Evolutionary conservation across 768 basidiomycete genomes (phyloP).

Genomic region (Butyriboletus loyo): DNA sequence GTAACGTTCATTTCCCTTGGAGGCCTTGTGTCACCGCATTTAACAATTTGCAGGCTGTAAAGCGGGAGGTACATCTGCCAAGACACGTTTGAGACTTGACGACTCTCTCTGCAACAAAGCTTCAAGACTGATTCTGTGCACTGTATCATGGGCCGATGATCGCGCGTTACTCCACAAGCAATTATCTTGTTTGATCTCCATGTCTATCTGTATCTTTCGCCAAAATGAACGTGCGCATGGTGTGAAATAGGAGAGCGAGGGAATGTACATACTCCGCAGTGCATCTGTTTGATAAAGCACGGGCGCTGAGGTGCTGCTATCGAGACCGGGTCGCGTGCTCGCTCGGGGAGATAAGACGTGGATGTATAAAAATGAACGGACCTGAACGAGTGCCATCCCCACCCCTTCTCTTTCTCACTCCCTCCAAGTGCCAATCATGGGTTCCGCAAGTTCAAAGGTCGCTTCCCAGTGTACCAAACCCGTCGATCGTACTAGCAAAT

Average conservation of each 20-base stretch:
- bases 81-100: background rate
- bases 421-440: conserved; percentile 20
- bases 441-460: conserved; percentile 24
- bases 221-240: background rate
- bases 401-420: conserved; percentile 1
- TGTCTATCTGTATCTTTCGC: background rate
- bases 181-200: conserved; percentile 2
- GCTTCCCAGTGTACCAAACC: conserved; percentile 12
- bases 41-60: conserved; percentile 34
- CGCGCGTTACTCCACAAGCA: background rate
- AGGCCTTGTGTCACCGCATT: conserved; percentile 35
- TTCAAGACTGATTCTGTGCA: background rate
- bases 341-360: conserved; percentile 15
- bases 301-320: background rate
- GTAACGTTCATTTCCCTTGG: conserved; percentile 1
- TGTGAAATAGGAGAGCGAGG: background rate
- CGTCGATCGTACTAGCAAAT: conserved; percentile 20
- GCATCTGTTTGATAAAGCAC: background rate
- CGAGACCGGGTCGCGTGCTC: conserved; percentile 11
- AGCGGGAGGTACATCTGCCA: background rate
- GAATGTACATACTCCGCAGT: background rate
- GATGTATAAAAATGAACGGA: conserved; percentile 24
- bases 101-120: background rate
- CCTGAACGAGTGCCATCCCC: conserved; percentile 11
- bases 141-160: background rate